Evolutionary conservation across 1,284 basidiomycete genomes (phyloP).

Genomic region (Naganishia sp.): DNA sequence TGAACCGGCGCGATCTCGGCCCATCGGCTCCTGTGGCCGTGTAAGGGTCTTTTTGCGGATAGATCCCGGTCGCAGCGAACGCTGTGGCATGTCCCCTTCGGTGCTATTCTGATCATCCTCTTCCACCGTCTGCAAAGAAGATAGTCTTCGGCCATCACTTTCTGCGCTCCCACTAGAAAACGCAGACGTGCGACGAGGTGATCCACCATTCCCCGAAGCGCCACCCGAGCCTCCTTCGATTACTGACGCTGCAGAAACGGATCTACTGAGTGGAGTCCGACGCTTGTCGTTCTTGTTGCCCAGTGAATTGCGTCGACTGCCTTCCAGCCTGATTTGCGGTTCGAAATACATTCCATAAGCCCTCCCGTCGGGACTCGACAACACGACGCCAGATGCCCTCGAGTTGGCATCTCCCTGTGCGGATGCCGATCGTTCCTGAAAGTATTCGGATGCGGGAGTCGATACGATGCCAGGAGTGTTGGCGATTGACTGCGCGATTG

Average conservation of each 20-base stretch:
- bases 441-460: slow-evolving; percentile 81
- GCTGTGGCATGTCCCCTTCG: slow-evolving; percentile 5
- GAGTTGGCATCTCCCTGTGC: slow-evolving; percentile 50
- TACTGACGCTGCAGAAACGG: slow-evolving; percentile 17
- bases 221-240: slow-evolving; percentile 18
- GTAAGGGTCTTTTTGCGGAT: slow-evolving; percentile 23
- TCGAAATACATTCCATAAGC: slow-evolving; percentile 94
- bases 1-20: slow-evolving; percentile 9
- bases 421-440: slow-evolving; percentile 59
- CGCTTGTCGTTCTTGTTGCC: slow-evolving; percentile 25
- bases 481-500: slow-evolving; percentile 7
- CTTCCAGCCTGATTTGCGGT: slow-evolving; percentile 57
- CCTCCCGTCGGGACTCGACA: slow-evolving; percentile 89
- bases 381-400: slow-evolving; percentile 81
- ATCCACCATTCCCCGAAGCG: not conserved
- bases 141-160: slow-evolving; percentile 24
- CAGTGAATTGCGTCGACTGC: slow-evolving; percentile 22
- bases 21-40: slow-evolving; percentile 5
- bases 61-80: not conserved
- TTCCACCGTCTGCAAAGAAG: slow-evolving; percentile 24
- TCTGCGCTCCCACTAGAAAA: slow-evolving; percentile 16
- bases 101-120: slow-evolving; percentile 25
- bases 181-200: slow-evolving; percentile 27
- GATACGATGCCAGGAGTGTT: slow-evolving; percentile 23
- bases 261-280: slow-evolving; percentile 21